Percentiles rank a stretch among this genome's conserved stretches.
Evolutionary conservation across 305 asterid species (phyloP).

Genomic region (Fraxinus velutina): DNA sequence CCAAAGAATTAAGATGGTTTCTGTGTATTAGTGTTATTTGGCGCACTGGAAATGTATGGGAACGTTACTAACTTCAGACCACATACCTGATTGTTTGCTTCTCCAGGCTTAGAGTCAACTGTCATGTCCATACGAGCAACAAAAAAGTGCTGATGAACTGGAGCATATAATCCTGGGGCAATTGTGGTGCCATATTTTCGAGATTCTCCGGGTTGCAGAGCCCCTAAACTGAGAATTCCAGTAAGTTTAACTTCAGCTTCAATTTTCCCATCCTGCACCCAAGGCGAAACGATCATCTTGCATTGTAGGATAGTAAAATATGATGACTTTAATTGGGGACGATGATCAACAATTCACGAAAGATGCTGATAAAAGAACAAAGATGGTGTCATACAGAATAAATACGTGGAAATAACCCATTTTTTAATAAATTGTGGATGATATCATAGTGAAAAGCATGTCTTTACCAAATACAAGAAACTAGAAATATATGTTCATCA

Average conservation of each 20-base stretch:
- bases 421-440: neutral
- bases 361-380: neutral
- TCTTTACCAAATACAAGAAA: neutral
- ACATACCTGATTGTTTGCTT: conserved; percentile 81
- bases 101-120: conserved; percentile 93
- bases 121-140: conserved; percentile 99
- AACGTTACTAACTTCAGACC: neutral
- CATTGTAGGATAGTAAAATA: conserved; percentile 14
- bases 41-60: neutral
- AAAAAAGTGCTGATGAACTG: conserved; percentile 96
- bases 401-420: neutral
- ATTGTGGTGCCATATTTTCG: conserved; percentile 91
- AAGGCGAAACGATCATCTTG: neutral
- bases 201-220: conserved; percentile 85
- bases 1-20: neutral
- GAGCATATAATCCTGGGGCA: conserved; percentile 95
- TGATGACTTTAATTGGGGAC: neutral
- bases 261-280: conserved; percentile 92
- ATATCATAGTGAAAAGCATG: neutral
- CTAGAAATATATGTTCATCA: neutral
- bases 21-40: neutral
- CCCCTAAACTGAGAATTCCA: conserved; percentile 93
- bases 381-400: neutral
- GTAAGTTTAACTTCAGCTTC: conserved; percentile 98
- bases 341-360: neutral